Base-by-base conservation (phyloP, 176 grass and related monocot species). In the Triticum timopheevii region DNA sequence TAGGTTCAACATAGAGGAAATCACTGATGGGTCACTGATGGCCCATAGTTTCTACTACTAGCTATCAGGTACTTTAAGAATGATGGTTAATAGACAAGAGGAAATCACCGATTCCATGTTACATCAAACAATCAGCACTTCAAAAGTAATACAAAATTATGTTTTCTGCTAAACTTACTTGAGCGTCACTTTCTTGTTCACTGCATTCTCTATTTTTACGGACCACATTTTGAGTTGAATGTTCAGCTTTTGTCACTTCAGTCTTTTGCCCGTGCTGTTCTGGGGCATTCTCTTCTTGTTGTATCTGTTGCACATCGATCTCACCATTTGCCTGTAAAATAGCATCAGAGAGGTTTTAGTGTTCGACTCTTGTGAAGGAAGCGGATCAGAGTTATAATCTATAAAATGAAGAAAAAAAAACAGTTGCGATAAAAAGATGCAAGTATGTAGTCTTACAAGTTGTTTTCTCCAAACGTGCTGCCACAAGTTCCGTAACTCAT, bases 391-490 rank as follows among this genome's bases (percentile, higher is more conserved):
- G 36, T 69, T 76, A 36, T 9, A 78, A 69, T 19, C 1, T 10
- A 34, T 35, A 25, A 36, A 49, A 23, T 15, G 68, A 61, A 73
- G 28, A 13, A 70, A 45, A 30, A 30, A 16, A 16, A 19, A 54
- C 24, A 89, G 17, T 61, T 24, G 82, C 45, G 23, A 70, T 44
- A 19, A 78, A 75, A 73, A 30, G 23, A 81, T 76, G 75, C 33
- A 70, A 13, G 83, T 49, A 78, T 72, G 42, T 13, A 40, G 33
- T 38, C 89, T 62, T 93, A 99, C 97, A 56, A 99, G 65, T 81
- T 99, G 94, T 78, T 92, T 94, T 92, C 97, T 96, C 97, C 97
- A 99, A 78, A 97, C 97, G 47, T 99, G 97, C 81, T 99, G 97
- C 97, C 97, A 99, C 45, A 99, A 82, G 82, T 99, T 99, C 78